Conservation (phyloP, 1,139 yeast species). For the Kazachstania sp. region DNA sequence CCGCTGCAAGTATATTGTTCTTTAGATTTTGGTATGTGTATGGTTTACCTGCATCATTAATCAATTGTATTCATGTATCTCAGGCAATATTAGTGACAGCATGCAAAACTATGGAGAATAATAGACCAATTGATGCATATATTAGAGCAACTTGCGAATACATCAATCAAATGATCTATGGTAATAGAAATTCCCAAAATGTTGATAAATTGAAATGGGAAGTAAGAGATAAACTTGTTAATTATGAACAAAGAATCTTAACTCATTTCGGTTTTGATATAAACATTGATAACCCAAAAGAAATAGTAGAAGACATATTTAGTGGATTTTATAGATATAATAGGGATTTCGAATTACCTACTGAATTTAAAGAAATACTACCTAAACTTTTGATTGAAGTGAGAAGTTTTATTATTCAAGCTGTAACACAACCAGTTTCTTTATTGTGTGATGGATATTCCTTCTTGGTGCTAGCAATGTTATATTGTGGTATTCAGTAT, state of each 20-base stretch:
- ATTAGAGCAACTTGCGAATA: slow-evolving; percentile 30
- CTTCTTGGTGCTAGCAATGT: slow-evolving; percentile 23
- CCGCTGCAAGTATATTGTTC: slow-evolving; percentile 29
- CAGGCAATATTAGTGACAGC: slow-evolving; percentile 32
- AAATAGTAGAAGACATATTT: slow-evolving; percentile 30
- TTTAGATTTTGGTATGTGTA: slow-evolving; percentile 30
- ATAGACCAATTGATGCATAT: slow-evolving; percentile 31
- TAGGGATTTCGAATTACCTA: slow-evolving; percentile 26
- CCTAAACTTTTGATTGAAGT: slow-evolving; percentile 29
- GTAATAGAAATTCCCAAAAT: slow-evolving; percentile 20
- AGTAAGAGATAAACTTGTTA: slow-evolving; percentile 28
- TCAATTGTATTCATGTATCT: slow-evolving; percentile 26
- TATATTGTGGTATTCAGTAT: slow-evolving; percentile 29
- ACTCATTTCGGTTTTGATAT: slow-evolving; percentile 31
- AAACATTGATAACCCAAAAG: slow-evolving; percentile 29
- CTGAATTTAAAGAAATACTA: slow-evolving; percentile 22
- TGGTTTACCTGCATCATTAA: slow-evolving; percentile 22
- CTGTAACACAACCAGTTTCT: slow-evolving; percentile 32
- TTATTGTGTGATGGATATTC: slow-evolving; percentile 29
- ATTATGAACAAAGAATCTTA: slow-evolving; percentile 26
- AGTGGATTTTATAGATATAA: slow-evolving; percentile 28
- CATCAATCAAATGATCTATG: slow-evolving; percentile 22
- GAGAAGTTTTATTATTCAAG: slow-evolving; percentile 29
- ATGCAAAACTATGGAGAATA: slow-evolving; percentile 31
- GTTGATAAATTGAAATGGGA: slow-evolving; percentile 32